A percentile compares a stretch with the other conserved stretches of the same genome.
These are phyloP conservation scores for Malassezia equina DNA, from an alignment of 1,284 basidiomycete species.

Conservation along the genomic window DNA sequence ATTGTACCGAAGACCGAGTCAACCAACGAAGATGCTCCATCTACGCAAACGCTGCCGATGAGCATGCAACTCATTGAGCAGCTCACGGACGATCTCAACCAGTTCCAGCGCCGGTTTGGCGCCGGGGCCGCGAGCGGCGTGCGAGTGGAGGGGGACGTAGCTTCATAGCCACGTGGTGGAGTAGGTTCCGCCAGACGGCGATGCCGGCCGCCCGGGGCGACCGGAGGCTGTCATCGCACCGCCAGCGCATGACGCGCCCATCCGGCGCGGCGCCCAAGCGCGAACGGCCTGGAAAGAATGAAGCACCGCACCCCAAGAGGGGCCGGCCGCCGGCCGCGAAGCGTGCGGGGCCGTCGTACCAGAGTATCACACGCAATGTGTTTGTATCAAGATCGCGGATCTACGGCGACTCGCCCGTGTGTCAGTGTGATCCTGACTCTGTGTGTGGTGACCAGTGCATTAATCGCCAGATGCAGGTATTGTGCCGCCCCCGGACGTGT, in stretches of 20 bases:
- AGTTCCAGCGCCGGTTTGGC: constrained; percentile 38
- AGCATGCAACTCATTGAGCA: constrained; percentile 45
- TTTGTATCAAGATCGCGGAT: constrained; percentile 29
- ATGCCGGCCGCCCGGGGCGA: constrained; percentile 21
- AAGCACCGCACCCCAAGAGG: too few relatives aligned
- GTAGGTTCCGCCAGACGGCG: constrained; percentile 22
- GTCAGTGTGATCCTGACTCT: constrained; percentile 28
- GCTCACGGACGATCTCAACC: constrained; percentile 37
- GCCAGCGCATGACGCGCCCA: neutral
- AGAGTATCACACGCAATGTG: constrained; percentile 30
- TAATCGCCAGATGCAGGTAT: constrained; percentile 34
- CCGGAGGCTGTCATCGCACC: constrained; percentile 21
- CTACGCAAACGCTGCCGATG: constrained; percentile 20
- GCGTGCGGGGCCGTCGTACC: constrained; percentile 21
- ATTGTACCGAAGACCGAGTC: constrained; percentile 49
- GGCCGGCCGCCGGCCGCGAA: too few relatives aligned
- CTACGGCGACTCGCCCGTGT: constrained; percentile 30
- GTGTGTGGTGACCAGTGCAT: constrained; percentile 34
- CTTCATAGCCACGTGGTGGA: neutral
- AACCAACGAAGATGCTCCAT: neutral
- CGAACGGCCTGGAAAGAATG: too few relatives aligned
- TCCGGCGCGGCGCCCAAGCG: too few relatives aligned
- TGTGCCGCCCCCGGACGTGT: constrained; percentile 36
- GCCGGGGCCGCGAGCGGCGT: neutral
- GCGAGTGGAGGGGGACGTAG: neutral